A percentile compares a stretch with the other conserved stretches of the same genome.
Evolutionary conservation across 257 asterid species (phyloP).

Genomic region (Solanum lignicaule): DNA sequence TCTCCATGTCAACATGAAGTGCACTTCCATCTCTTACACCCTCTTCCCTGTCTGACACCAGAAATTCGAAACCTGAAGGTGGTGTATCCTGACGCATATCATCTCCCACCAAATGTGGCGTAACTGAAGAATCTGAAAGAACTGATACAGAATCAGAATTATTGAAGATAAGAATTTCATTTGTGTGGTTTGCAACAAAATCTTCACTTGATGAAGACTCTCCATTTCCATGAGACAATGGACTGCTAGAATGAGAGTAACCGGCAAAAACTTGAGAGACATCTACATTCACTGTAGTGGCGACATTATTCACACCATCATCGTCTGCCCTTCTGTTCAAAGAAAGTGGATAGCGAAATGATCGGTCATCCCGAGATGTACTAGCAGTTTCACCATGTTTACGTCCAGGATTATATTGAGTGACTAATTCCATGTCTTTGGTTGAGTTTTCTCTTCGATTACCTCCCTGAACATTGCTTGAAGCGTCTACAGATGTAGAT

Average conservation of each 20-base stretch:
- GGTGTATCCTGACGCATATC: slow-evolving; percentile 24
- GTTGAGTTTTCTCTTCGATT: slow-evolving; percentile 39
- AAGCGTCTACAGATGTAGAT: slow-evolving; percentile 21
- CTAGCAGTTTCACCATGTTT: slow-evolving; percentile 38
- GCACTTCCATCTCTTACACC: slow-evolving; percentile 31
- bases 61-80: slow-evolving; percentile 40
- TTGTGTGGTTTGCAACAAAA: slow-evolving; percentile 39
- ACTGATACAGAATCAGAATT: slow-evolving; percentile 44
- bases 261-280: slow-evolving; percentile 21
- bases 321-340: slow-evolving; percentile 14
- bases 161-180: slow-evolving; percentile 40
- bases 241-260: slow-evolving; percentile 11
- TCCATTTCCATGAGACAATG: slow-evolving; percentile 17
- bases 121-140: slow-evolving; percentile 37
- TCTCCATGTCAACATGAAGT: slow-evolving; percentile 44
- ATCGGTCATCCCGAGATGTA: slow-evolving; percentile 36
- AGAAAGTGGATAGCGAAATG: slow-evolving; percentile 17
- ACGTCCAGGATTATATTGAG: slow-evolving; percentile 14
- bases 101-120: slow-evolving; percentile 21
- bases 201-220: slow-evolving; percentile 39
- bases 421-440: slow-evolving; percentile 43
- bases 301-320: slow-evolving; percentile 12
- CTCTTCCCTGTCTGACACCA: slow-evolving; percentile 54
- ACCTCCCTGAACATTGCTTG: slow-evolving; percentile 24
- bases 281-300: slow-evolving; percentile 13